A percentile compares a stretch with the other conserved stretches of the same genome.
Evolutionary conservation across 768 basidiomycete species (phyloP).

Genomic region (Suillus plorans): DNA sequence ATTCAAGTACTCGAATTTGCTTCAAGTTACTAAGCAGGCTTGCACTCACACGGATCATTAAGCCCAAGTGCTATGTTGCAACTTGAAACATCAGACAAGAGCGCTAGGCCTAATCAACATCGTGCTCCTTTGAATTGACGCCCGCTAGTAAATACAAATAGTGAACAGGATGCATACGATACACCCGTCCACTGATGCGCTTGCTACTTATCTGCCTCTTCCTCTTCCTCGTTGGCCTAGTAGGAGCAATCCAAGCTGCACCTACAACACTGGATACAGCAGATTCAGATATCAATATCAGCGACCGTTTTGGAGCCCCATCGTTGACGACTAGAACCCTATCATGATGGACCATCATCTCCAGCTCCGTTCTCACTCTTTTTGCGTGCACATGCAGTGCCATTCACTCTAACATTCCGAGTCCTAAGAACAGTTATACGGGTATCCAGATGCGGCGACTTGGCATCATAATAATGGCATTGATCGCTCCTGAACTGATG

Average conservation of each 20-base stretch:
- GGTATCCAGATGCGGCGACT: background rate
- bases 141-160: background rate
- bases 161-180: background rate
- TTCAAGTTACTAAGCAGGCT: no score
- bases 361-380: conserved; percentile 15
- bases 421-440: background rate
- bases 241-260: background rate
- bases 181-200: background rate
- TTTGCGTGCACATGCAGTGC: conserved; percentile 26
- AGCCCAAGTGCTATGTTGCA: no score
- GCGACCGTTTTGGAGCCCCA: background rate
- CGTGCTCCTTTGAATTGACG: background rate
- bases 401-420: conserved; percentile 26
- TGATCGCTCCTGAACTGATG: conserved; percentile 23
- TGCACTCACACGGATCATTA: no score
- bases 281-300: background rate
- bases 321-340: background rate
- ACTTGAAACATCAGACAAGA: no score
- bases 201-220: background rate
- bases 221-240: background rate
- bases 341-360: background rate
- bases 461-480: conserved; percentile 13
- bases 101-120: no score
- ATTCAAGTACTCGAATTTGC: no score
- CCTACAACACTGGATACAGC: background rate